These are phyloP conservation scores for Russula virescens DNA, from an alignment of 768 basidiomycete species.

Conservation along the genomic window DNA sequence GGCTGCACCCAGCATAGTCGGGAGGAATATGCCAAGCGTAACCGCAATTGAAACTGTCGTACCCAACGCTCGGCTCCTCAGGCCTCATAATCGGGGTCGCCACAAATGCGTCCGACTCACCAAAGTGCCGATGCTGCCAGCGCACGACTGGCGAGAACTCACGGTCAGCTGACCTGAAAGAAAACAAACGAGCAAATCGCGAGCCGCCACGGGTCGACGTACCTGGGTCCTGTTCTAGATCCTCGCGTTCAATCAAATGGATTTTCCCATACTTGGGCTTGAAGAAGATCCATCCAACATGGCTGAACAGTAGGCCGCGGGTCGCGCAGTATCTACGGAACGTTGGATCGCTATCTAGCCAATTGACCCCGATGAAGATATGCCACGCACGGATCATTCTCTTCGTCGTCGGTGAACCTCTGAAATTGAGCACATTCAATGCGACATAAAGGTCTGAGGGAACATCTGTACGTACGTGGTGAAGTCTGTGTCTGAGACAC, in stretches of 20 bases:
- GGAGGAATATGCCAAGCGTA: constrained; percentile 52
- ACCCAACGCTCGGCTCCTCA: background rate
- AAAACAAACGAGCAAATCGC: background rate
- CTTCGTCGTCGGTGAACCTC: constrained; percentile 66
- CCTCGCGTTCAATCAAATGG: constrained; percentile 57
- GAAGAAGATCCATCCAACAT: constrained; percentile 84
- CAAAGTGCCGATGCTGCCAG: constrained; percentile 65
- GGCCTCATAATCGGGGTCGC: background rate
- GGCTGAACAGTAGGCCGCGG: constrained; percentile 65
- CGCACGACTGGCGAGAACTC: constrained; percentile 49
- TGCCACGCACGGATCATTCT: constrained; percentile 54
- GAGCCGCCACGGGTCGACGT: constrained; percentile 22
- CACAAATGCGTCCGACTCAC: constrained; percentile 31
- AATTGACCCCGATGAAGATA: no score
- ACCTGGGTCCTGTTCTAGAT: constrained; percentile 68
- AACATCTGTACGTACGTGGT: constrained; percentile 47
- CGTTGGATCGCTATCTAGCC: no score
- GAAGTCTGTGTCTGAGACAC: constrained; percentile 68
- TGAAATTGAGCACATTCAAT: constrained; percentile 26
- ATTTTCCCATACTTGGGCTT: constrained; percentile 62
- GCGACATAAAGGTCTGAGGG: background rate
- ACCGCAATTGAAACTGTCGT: constrained; percentile 53
- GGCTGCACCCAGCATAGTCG: constrained; percentile 45
- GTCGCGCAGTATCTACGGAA: constrained; percentile 61
- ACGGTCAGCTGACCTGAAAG: background rate